Evolutionary conservation across 192 early-diverging fungal genomes (phyloP), one percentile per base, ranked within the genome.

Genomic region (Pilaira anomala): DNA sequence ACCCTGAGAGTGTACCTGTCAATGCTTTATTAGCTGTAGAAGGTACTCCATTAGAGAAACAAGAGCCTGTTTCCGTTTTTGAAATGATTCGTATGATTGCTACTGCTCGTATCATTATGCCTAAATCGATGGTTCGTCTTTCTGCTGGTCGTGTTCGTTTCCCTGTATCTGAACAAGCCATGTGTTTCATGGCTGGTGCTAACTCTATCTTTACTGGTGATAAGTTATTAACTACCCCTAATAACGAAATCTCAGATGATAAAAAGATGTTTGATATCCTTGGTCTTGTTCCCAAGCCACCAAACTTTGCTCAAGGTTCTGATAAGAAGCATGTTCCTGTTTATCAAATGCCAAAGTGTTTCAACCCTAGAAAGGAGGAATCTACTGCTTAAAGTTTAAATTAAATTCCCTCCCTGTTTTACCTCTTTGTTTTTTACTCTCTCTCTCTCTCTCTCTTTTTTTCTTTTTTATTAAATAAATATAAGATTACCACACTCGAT

Each of bases 161-260:
- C 76, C 76, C 81, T 2, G 69, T 81, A 22, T 69, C 87, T 14
- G 89, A 91, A 28, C 71, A 73, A 52, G 82, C 86, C 14, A 55
- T 92, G 63, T 91, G 88, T 68, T 92, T 92, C 73, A 83, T 89
- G 80, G 83, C 88, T 13, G 91, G 91, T 58, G 91, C 91, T 66
- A 92, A 92, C 79, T 86, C 85, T 18, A 88, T 92, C 65, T 92
- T 92, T 59, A 92, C 91, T 28, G 91, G 91, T 65, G 88, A 92
- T 69, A 88, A 85, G 68, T 75, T 92, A 41, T 72, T 92, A 54
- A 92, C 91, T 26, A 92, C 91, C 0, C 84, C 84, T 56, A 91
- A 91, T 79, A 91, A 91, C 73, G 85, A 80, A 66, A 76, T 78
- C 51, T 78, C 74, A 36, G 82, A 84, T 12, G 89, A 91, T 63